Conservation (phyloP, 2,329 filamentous ascomycete genomes). For the Pseudogymnoascus pannorum region DNA sequence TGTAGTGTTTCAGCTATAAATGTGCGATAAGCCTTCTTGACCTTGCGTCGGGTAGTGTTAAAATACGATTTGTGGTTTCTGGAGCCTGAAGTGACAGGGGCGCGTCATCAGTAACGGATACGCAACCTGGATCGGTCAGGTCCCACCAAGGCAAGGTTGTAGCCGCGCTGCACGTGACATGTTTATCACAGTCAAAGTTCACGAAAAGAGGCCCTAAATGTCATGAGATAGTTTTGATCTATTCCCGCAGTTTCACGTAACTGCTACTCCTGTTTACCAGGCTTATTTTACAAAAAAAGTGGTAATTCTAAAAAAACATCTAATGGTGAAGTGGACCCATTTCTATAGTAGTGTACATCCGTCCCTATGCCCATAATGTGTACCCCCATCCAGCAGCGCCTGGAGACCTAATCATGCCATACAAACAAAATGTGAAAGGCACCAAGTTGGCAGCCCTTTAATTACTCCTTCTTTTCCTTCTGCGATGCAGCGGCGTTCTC, state of each 20-base stretch:
- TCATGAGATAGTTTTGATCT: background rate
- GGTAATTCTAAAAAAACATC: background rate
- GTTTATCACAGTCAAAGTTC: background rate
- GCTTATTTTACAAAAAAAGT: background rate
- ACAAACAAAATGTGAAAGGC: background rate
- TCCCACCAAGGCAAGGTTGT: background rate
- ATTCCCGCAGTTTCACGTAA: background rate
- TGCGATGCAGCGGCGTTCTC: constrained; percentile 22
- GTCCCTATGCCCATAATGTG: background rate
- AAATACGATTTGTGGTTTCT: background rate
- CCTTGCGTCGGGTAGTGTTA: background rate
- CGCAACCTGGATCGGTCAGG: constrained; percentile 3
- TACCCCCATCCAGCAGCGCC: constrained; percentile 1
- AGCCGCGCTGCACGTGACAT: background rate
- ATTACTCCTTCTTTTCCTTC: constrained; percentile 33
- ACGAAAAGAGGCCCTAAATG: background rate
- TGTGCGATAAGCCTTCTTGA: background rate
- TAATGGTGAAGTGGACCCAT: constrained; percentile 2
- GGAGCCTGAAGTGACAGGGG: constrained; percentile 1
- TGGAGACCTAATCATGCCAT: constrained; percentile 6
- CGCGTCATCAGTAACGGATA: background rate
- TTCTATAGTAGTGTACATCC: constrained; percentile 6
- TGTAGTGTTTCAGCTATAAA: background rate
- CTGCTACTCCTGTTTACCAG: background rate
- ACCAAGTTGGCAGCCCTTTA: background rate